Evolutionary conservation across 176 grass and related monocot genomes (phyloP), one percentile per base, ranked within the genome.

Genomic region (Avena eriantha): DNA sequence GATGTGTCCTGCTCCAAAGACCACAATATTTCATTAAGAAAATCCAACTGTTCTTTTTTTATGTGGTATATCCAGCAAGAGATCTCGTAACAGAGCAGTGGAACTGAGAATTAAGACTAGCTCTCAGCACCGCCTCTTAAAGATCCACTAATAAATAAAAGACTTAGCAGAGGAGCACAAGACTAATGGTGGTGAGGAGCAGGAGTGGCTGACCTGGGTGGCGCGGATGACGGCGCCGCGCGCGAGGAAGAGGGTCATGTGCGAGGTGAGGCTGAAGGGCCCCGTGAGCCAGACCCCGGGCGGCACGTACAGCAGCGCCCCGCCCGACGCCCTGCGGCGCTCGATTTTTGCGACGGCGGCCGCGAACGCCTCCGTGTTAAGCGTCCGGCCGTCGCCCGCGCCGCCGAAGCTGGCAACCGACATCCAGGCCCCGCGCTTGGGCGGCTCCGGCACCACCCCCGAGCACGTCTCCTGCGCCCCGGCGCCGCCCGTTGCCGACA

Each of bases 181-280:
- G 43, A 86, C 4, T n/a, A 81, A 75, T 80, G 69, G 47, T 24
- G 69, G 77, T 59, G 3, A 11, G 7, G 17, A 13, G 33, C 29
- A 50, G 48, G 61, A 46, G 60, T 49, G 3, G 16, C 29, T 63
- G 34, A 90, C 93, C 93, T 95, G 90, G 1, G 83, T 93, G 34
- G 90, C 90, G 26, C 89, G 91, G 61, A 97, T 89, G 66, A 94
- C 90, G 21, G 92, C 86, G 83, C 86, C 95, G 21, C 87, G 85
- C 48, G 92, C 86, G 57, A 97, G 95, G 89, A 91, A 97, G 68
- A 97, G 90, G 61, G 95, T 94, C 95, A 97, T 97, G 71, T 85
- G 90, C 51, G 90, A 94, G 17, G 92, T 92, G 69, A 97, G 90
- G 81, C 92, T 92, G 95, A 97, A 97, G 55, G 95, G 92, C 45